Percentiles rank a stretch among this genome's conserved stretches.
phyloP scores from a whole-genome alignment of 164 flowering plant genomes.

The Vitis riparia region DNA sequence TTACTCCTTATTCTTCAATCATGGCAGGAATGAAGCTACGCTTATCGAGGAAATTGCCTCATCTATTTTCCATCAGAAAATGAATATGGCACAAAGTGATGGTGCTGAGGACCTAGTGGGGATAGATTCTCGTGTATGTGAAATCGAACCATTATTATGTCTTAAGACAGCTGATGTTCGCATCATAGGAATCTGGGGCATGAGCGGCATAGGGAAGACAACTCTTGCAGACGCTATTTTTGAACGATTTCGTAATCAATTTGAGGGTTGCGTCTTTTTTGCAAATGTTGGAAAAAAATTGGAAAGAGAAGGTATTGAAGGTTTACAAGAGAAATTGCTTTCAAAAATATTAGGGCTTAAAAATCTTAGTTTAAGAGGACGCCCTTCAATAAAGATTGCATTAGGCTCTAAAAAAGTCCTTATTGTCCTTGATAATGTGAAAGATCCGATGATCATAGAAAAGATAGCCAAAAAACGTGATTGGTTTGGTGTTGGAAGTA shows the following conservation, averaged over 20 bases:
- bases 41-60: too few species aligned
- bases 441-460: neutral
- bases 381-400: too few species aligned
- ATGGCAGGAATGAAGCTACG: too few species aligned
- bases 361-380: too few species aligned
- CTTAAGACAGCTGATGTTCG: too few species aligned
- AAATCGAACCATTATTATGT: too few species aligned
- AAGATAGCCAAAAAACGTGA: neutral
- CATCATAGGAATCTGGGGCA: neutral
- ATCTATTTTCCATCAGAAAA: too few species aligned
- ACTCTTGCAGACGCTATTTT: neutral
- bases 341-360: neutral
- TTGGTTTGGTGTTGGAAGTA: constrained; percentile 8
- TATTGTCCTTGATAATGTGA: constrained; percentile 4
- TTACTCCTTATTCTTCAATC: too few species aligned
- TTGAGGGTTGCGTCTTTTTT: neutral
- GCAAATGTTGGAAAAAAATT: neutral
- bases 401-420: neutral
- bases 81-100: too few species aligned
- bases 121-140: too few species aligned
- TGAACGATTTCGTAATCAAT: neutral
- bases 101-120: too few species aligned
- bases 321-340: neutral
- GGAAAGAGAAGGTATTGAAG: neutral
- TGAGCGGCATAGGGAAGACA: constrained; percentile 1